These are phyloP conservation scores for Fusarium sp. DNA, from an alignment of 2,329 filamentous ascomycete species.

Conservation along the genomic window DNA sequence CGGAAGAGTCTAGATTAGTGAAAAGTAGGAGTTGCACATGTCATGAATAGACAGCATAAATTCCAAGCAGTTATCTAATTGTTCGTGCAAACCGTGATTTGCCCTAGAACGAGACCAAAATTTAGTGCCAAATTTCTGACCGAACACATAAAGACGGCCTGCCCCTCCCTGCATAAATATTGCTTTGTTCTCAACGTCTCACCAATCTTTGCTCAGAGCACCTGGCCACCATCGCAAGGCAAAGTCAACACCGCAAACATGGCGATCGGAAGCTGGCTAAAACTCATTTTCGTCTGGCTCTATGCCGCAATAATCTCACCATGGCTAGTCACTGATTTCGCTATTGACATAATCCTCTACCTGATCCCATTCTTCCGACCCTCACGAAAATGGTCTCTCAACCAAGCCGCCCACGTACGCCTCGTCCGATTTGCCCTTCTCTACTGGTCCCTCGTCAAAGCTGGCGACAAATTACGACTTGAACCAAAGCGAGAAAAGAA, in stretches of 20 bases:
- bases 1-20: no score
- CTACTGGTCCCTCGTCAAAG: constrained; percentile 35
- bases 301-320: constrained; percentile 12
- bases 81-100: no score
- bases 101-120: no score
- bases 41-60: no score
- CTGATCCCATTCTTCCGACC: constrained; percentile 26
- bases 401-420: constrained; percentile 34
- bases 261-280: not conserved
- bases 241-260: not conserved
- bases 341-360: constrained; percentile 25
- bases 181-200: not conserved
- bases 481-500: constrained; percentile 26
- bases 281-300: not conserved
- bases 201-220: not conserved
- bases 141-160: not conserved
- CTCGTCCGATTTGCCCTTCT: constrained; percentile 31
- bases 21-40: no score
- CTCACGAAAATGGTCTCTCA: constrained; percentile 16
- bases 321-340: constrained; percentile 33
- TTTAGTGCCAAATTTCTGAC: not conserved
- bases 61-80: no score
- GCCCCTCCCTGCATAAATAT: not conserved
- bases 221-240: not conserved
- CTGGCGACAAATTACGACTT: constrained; percentile 23